These are phyloP conservation scores for Wickerhamiella infanticola DNA, from an alignment of 1,139 yeast species.

Conservation along the genomic window DNA sequence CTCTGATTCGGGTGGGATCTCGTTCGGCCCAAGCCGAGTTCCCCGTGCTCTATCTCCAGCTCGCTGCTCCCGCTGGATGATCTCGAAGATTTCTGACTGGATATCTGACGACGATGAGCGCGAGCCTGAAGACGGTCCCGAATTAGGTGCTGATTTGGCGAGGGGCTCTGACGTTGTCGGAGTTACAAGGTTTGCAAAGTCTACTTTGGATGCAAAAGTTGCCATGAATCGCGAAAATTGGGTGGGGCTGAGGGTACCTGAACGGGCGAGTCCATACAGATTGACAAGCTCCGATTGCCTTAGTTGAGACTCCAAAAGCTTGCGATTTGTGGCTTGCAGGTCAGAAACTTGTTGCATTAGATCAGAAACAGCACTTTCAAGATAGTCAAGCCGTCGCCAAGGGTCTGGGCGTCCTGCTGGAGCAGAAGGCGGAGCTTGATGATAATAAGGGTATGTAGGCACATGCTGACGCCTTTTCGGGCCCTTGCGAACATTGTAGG, in stretches of 20 bases:
- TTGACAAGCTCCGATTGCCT: not conserved
- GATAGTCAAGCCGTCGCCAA: not conserved
- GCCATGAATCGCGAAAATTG: not conserved
- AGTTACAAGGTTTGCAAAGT: not conserved
- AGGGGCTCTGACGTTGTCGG: not conserved
- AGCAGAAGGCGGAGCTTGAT: not conserved
- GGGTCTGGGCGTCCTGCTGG: not conserved
- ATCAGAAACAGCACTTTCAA: not conserved
- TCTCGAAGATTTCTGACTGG: not conserved
- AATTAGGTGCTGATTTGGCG: not conserved
- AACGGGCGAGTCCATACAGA: not conserved
- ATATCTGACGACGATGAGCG: not conserved
- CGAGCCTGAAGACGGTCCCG: not conserved
- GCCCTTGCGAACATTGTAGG: not conserved
- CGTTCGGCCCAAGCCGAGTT: conserved; percentile 2
- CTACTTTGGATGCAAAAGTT: not conserved
- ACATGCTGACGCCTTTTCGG: not conserved
- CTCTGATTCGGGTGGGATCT: not conserved
- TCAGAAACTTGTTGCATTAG: not conserved
- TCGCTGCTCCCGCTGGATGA: not conserved
- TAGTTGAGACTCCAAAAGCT: not conserved
- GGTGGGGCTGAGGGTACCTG: not conserved
- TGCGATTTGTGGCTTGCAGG: not conserved
- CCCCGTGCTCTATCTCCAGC: not conserved
- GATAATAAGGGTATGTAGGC: not conserved